Evolutionary conservation across 2,329 filamentous ascomycete species (phyloP).

Genomic region (Colletotrichum cuscutae): DNA sequence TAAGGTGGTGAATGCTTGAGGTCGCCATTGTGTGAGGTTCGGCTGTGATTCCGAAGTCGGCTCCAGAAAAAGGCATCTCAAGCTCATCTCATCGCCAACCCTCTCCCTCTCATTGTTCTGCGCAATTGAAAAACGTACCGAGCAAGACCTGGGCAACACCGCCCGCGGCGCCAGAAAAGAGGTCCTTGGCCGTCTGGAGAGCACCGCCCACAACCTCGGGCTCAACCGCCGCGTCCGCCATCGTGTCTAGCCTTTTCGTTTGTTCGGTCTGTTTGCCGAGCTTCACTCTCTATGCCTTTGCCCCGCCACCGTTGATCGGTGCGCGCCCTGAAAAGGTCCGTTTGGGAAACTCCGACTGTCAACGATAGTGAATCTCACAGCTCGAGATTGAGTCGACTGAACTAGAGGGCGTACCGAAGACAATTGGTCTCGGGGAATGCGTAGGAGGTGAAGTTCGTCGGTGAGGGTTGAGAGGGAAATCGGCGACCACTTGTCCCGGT

Average conservation of each 20-base stretch:
- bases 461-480: background rate
- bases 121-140: conserved; percentile 65
- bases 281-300: background rate
- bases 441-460: background rate
- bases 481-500: background rate
- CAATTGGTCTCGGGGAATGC: background rate
- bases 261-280: conserved; percentile 5
- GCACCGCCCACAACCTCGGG: conserved; percentile 42
- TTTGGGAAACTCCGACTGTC: background rate
- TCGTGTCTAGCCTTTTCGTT: background rate
- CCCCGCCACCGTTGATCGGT: conserved; percentile 17
- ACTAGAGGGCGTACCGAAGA: background rate
- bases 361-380: background rate
- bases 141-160: conserved; percentile 94
- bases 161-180: conserved; percentile 89
- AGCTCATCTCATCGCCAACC: conserved; percentile 9
- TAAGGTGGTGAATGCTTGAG: conserved; percentile 75
- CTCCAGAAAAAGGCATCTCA: conserved; percentile 66
- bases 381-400: background rate
- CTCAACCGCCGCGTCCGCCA: conserved; percentile 31
- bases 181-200: conserved; percentile 82
- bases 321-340: background rate
- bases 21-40: conserved; percentile 81
- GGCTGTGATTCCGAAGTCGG: conserved; percentile 98
- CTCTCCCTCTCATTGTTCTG: background rate